Evolutionary conservation across 2,329 filamentous ascomycete genomes (phyloP).

Genomic region (Sclerotinia spermophila): DNA sequence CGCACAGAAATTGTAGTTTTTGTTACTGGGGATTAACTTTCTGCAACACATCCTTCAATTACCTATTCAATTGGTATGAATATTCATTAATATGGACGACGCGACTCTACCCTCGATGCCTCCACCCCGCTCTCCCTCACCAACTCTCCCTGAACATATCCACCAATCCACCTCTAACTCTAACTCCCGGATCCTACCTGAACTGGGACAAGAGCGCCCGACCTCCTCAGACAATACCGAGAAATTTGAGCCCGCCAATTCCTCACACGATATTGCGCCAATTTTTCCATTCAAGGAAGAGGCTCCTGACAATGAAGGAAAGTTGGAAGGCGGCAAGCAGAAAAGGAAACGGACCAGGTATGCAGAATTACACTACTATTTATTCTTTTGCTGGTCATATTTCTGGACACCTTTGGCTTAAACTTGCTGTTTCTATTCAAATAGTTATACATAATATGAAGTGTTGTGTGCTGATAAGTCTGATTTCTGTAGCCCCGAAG

Average conservation of each 20-base stretch:
- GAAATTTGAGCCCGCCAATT: slow-evolving; percentile 24
- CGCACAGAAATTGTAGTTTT: background rate
- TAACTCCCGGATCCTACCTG: background rate
- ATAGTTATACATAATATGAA: background rate
- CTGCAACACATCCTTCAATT: background rate
- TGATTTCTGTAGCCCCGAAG: slow-evolving; percentile 63
- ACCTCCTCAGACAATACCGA: slow-evolving; percentile 26
- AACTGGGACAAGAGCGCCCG: slow-evolving; percentile 9
- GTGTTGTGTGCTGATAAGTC: background rate
- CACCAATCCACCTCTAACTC: background rate
- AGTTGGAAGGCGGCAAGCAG: slow-evolving; percentile 38
- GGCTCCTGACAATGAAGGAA: slow-evolving; percentile 27
- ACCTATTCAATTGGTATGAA: slow-evolving; percentile 5
- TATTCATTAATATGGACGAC: slow-evolving; percentile 33
- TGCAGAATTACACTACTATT: slow-evolving; percentile 32
- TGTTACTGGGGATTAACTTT: background rate
- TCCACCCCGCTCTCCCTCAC: slow-evolving; percentile 31
- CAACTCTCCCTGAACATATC: slow-evolving; percentile 18
- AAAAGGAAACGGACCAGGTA: slow-evolving; percentile 64
- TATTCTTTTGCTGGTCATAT: background rate
- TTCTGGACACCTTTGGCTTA: background rate
- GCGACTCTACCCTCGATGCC: slow-evolving; percentile 31
- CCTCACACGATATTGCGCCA: slow-evolving; percentile 23
- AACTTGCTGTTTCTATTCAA: background rate
- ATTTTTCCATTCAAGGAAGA: slow-evolving; percentile 28